phyloP scores from a whole-genome alignment of 73 alveolate genomes.

The Paramecium tetraurelia region DNA sequence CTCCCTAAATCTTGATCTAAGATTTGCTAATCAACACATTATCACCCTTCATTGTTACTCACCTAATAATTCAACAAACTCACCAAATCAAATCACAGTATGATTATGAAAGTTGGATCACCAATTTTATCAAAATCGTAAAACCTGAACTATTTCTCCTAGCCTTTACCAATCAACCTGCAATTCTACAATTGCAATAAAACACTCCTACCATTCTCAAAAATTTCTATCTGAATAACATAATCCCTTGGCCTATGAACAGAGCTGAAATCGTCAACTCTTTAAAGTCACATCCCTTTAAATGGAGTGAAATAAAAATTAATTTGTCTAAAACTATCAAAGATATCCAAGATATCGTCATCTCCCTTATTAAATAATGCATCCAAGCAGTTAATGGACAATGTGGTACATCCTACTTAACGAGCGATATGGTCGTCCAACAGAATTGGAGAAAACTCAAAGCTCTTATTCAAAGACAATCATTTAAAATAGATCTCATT shows the following conservation, averaged over 20 bases:
- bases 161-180: neutral
- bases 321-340: neutral
- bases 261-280: slow-evolving; percentile 14
- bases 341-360: neutral
- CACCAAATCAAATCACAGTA: neutral
- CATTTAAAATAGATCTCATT: neutral
- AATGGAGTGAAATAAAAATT: slow-evolving; percentile 7
- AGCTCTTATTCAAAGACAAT: neutral
- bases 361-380: neutral
- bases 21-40: neutral
- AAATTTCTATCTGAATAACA: neutral
- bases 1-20: neutral
- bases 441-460: neutral
- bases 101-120: slow-evolving; percentile 50
- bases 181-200: neutral
- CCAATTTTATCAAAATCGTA: neutral
- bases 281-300: neutral
- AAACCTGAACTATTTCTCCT: slow-evolving; percentile 32
- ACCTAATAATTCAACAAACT: neutral
- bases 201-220: neutral
- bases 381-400: neutral
- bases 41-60: slow-evolving; percentile 1
- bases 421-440: neutral
- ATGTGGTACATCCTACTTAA: neutral
- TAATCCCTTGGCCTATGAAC: slow-evolving; percentile 39